Percentiles rank a stretch among this genome's conserved stretches.
Conservation (phyloP, 2,329 filamentous ascomycete species). For the Monosporascus cannonballus region DNA sequence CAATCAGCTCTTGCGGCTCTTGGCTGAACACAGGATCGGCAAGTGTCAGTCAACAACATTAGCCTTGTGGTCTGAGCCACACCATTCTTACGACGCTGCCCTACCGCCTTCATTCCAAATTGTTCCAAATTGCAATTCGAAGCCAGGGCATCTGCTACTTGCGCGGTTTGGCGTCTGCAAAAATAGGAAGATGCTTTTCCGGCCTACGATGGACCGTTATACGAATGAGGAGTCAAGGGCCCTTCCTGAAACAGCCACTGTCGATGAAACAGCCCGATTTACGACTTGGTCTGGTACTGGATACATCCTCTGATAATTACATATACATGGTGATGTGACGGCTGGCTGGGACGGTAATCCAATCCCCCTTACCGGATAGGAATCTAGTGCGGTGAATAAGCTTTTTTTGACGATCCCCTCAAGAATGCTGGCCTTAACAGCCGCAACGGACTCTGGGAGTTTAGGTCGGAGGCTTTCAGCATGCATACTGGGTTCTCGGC, state of each 20-base stretch:
- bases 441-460: not conserved
- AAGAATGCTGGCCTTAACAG: not conserved
- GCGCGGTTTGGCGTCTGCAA: not conserved
- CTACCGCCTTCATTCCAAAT: not conserved
- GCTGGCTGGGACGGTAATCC: not conserved
- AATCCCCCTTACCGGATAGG: not conserved
- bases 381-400: not conserved
- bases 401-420: not conserved
- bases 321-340: not conserved
- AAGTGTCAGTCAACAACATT: not conserved
- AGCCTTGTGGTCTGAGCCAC: not conserved
- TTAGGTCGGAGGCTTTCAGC: not conserved
- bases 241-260: not conserved
- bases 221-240: not conserved
- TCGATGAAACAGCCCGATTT: not conserved
- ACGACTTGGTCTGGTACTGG: not conserved
- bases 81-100: not conserved
- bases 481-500: not conserved
- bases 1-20: not conserved
- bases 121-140: not conserved
- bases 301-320: not conserved
- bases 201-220: too few relatives aligned
- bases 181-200: not conserved
- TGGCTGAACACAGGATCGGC: not conserved
- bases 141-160: not conserved